Percentiles rank a stretch among this genome's conserved stretches.
These are phyloP conservation scores for Citrus trifoliata DNA, from an alignment of 345 rosid species.

Conservation along the genomic window DNA sequence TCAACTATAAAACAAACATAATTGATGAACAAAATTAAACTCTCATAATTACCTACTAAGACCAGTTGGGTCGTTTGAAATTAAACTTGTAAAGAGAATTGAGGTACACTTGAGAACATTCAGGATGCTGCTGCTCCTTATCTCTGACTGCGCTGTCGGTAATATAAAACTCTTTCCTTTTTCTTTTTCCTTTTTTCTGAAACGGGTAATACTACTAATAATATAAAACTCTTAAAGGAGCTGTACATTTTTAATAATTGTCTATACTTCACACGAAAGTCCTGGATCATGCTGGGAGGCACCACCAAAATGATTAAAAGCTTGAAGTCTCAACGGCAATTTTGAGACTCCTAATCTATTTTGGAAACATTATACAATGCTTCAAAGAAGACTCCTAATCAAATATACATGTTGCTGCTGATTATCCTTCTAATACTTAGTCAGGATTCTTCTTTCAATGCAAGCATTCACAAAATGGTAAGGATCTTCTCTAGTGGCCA, in stretches of 20 bases:
- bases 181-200: too few relatives aligned
- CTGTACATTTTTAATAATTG: conserved; percentile 2
- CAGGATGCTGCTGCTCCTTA: conserved; percentile 1
- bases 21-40: too few relatives aligned
- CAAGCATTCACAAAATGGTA: conserved; percentile 95
- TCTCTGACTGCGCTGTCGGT: neutral
- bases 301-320: conserved; percentile 8
- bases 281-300: neutral
- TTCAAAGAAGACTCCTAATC: conserved; percentile 87
- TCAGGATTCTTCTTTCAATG: conserved; percentile 93
- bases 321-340: neutral
- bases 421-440: conserved; percentile 96
- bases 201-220: too few relatives aligned
- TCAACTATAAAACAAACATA: too few relatives aligned
- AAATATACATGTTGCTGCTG: conserved; percentile 93
- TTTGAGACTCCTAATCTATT: conserved; percentile 53
- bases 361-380: conserved; percentile 87
- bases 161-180: too few relatives aligned
- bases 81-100: neutral
- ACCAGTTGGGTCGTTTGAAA: too few relatives aligned
- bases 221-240: neutral
- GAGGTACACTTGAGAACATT: neutral
- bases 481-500: conserved; percentile 13
- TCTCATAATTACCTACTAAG: too few relatives aligned
- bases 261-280: neutral